Evolutionary conservation across 2,329 filamentous ascomycete species (phyloP).

Genomic region (Penicillium expansum): DNA sequence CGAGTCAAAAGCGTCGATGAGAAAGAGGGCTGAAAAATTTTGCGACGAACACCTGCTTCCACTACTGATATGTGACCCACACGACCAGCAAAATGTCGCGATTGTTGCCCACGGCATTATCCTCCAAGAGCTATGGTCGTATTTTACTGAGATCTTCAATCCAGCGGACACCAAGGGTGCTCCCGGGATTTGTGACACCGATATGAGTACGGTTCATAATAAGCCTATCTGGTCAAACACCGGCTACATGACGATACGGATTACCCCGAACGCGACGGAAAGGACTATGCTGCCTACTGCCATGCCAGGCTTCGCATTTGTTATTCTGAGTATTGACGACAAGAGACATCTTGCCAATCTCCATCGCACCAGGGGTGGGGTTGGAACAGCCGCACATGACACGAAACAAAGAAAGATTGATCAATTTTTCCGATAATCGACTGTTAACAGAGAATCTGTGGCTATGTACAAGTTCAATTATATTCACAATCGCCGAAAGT

Average conservation of each 20-base stretch:
- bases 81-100: slow-evolving; percentile 51
- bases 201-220: slow-evolving; percentile 47
- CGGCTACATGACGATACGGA: slow-evolving; percentile 56
- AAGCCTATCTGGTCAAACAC: slow-evolving; percentile 64
- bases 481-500: background rate
- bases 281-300: background rate
- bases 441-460: background rate
- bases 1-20: slow-evolving; percentile 69
- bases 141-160: slow-evolving; percentile 57
- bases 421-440: slow-evolving; percentile 60
- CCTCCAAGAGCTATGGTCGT: slow-evolving; percentile 65
- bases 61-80: slow-evolving; percentile 43
- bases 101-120: slow-evolving; percentile 84
- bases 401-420: slow-evolving; percentile 72
- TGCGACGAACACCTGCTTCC: slow-evolving; percentile 63
- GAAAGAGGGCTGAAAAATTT: slow-evolving; percentile 62
- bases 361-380: slow-evolving; percentile 76
- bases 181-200: slow-evolving; percentile 28
- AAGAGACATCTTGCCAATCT: slow-evolving; percentile 69
- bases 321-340: slow-evolving; percentile 64
- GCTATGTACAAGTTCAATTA: slow-evolving; percentile 4
- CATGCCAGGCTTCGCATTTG: background rate
- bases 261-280: slow-evolving; percentile 19
- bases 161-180: slow-evolving; percentile 40
- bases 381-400: slow-evolving; percentile 76